Conservation (phyloP, 2,329 filamentous ascomycete species). For the Juglanconis sp. region DNA sequence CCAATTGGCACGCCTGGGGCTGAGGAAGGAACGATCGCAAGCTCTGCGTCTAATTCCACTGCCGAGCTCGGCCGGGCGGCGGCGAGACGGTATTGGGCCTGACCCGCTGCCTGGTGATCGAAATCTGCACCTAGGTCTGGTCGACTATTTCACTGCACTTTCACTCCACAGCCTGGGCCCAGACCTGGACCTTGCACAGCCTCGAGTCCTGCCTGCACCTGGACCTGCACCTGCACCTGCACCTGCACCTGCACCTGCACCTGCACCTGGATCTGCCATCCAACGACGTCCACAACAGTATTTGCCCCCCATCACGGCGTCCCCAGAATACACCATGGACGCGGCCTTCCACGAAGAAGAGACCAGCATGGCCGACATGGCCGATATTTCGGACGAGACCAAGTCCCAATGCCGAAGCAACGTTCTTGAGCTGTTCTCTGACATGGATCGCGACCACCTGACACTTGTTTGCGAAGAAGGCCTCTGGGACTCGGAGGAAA, state of each 20-base stretch:
- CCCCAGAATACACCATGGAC: neutral
- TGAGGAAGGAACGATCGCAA: neutral
- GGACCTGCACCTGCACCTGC: neutral
- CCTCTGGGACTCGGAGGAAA: slow-evolving; percentile 26
- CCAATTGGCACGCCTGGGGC: neutral
- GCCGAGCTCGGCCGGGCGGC: neutral
- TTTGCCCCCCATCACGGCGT: neutral
- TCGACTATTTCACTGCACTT: neutral
- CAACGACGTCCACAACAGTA: neutral
- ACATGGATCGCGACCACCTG: slow-evolving; percentile 42
- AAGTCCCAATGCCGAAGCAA: slow-evolving; percentile 25
- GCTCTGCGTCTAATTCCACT: neutral
- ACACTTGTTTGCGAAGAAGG: slow-evolving; percentile 25
- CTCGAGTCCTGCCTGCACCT: neutral
- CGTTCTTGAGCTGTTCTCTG: slow-evolving; percentile 39
- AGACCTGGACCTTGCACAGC: neutral
- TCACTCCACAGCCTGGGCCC: neutral
- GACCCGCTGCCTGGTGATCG: neutral
- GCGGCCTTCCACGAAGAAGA: neutral
- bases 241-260: neutral
- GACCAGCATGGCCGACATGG: no score
- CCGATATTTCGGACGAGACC: neutral
- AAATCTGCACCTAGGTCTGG: neutral
- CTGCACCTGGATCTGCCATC: neutral
- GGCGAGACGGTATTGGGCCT: neutral